These are phyloP conservation scores for Saccharomyces hybrid DNA, from an alignment of 1,139 yeast genomes.

Conservation along the genomic window DNA sequence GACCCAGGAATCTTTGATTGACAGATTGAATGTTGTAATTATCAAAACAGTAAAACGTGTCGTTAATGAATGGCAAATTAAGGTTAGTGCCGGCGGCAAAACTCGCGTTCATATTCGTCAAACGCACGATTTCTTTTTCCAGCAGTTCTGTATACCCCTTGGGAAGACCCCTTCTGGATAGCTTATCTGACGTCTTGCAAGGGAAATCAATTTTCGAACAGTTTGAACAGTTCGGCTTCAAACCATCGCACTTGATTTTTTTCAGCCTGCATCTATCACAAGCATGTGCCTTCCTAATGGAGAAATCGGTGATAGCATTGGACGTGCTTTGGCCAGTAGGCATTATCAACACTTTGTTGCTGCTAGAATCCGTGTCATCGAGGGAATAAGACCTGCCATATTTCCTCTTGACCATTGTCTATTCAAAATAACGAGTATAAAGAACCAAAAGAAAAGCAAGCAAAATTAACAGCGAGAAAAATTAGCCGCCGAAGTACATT, in stretches of 20 bases:
- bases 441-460: background rate
- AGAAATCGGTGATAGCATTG: background rate
- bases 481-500: background rate
- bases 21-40: conserved; percentile 12
- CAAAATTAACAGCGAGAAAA: background rate
- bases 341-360: background rate
- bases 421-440: background rate
- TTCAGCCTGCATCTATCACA: conserved; percentile 74
- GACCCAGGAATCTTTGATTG: conserved; percentile 19
- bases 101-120: conserved; percentile 35
- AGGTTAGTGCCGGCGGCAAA: background rate
- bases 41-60: conserved; percentile 23
- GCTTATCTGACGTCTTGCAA: conserved; percentile 64
- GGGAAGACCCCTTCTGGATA: conserved; percentile 67
- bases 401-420: conserved; percentile 1
- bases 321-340: background rate
- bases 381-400: conserved; percentile 1
- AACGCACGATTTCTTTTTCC: conserved; percentile 51
- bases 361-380: background rate
- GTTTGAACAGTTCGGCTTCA: conserved; percentile 56
- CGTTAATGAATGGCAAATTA: conserved; percentile 25
- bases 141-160: conserved; percentile 70
- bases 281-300: conserved; percentile 48
- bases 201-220: conserved; percentile 58
- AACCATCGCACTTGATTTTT: conserved; percentile 71